Conservation (phyloP, 2,329 filamentous ascomycete species). For the Cercospora nicotianae region DNA sequence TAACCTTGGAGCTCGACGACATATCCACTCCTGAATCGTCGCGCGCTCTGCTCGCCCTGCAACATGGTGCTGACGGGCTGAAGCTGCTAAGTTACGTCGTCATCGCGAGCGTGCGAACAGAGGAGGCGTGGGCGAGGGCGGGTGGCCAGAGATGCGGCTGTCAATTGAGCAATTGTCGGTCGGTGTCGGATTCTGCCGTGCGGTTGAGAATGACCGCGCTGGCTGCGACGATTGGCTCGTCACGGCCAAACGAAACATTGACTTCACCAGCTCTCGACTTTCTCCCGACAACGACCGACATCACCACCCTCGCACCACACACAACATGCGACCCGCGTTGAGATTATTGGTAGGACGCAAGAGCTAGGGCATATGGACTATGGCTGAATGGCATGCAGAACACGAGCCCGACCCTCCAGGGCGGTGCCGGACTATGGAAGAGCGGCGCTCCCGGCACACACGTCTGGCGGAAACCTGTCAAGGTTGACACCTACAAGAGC, state of each 20-base stretch:
- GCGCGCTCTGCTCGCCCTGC: constrained; percentile 1
- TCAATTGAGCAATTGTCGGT: constrained; percentile 5
- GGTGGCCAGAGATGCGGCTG: background rate
- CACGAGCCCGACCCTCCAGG: constrained; percentile 18
- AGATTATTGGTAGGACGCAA: constrained; percentile 30
- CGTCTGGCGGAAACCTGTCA: constrained; percentile 39
- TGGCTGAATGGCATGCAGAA: constrained; percentile 18
- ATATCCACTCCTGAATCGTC: constrained; percentile 24
- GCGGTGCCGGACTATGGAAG: constrained; percentile 20
- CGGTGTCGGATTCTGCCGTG: background rate
- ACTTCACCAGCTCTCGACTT: background rate
- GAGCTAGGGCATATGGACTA: background rate
- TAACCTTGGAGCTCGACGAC: constrained; percentile 51
- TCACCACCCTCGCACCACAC: constrained; percentile 8
- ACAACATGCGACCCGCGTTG: constrained; percentile 36
- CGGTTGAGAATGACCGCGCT: background rate
- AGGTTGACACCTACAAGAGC: constrained; percentile 55
- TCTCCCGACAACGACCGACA: constrained; percentile 3
- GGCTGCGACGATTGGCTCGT: background rate
- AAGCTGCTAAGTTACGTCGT: constrained; percentile 1
- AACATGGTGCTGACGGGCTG: constrained; percentile 3
- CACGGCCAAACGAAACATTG: background rate
- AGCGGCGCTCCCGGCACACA: constrained; percentile 29
- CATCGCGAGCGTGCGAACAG: background rate
- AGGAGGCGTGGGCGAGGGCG: background rate